Percentiles rank a stretch among this genome's conserved stretches.
Conservation (phyloP, 73 alveolate species). For the Diophrys appendiculata region DNA sequence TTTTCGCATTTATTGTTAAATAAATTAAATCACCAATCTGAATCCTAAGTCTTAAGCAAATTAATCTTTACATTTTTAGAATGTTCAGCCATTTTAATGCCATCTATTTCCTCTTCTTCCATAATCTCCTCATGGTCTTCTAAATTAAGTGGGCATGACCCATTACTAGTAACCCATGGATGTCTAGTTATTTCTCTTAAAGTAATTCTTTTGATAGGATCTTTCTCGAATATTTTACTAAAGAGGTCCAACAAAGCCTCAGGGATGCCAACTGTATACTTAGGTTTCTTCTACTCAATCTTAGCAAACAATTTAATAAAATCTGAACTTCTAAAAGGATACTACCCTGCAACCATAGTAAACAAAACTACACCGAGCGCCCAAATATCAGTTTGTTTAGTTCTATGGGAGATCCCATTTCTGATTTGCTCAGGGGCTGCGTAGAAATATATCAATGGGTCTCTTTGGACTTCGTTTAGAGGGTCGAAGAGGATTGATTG, state of each 20-base stretch:
- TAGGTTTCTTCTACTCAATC: background rate
- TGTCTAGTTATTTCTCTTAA: background rate
- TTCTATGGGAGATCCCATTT: background rate
- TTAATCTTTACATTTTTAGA: background rate
- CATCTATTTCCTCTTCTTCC: background rate
- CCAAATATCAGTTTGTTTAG: conserved; percentile 8
- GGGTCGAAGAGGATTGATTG: background rate
- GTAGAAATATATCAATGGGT: background rate
- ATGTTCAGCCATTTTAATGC: background rate
- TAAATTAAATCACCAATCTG: no score
- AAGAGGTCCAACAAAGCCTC: background rate
- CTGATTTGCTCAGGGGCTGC: background rate
- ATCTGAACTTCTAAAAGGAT: background rate
- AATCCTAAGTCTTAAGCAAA: background rate
- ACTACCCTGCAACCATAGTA: background rate
- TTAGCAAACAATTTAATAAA: no score
- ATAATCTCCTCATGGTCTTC: background rate
- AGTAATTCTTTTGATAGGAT: background rate
- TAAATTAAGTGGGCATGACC: background rate
- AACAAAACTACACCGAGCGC: conserved; percentile 2
- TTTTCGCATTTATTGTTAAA: no score
- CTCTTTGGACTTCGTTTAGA: background rate
- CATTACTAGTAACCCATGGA: background rate
- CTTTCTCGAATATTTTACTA: background rate
- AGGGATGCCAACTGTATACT: background rate